Evolutionary conservation across 2,329 filamentous ascomycete genomes (phyloP).

Genomic region (Ophiostoma novo-ulmi): DNA sequence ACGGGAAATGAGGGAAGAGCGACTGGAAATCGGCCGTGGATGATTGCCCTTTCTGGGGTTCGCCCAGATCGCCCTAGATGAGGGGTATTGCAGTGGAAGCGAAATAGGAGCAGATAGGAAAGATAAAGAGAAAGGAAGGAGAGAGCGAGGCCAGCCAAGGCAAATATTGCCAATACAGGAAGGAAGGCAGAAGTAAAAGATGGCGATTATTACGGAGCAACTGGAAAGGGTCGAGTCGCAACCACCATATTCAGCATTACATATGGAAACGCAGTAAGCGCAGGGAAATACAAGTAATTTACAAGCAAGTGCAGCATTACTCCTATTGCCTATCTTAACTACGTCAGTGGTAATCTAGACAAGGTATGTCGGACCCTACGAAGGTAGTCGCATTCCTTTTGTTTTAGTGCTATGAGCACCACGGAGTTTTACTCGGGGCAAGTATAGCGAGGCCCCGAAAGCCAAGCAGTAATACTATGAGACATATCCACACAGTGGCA

Average conservation of each 20-base stretch:
- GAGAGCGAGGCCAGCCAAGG: background rate
- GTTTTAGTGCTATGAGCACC: background rate
- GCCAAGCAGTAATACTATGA: slow-evolving; percentile 13
- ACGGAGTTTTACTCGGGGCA: slow-evolving; percentile 26
- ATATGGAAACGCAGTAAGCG: background rate
- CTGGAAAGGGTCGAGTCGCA: background rate
- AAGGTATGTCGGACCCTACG: background rate
- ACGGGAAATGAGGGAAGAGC: background rate
- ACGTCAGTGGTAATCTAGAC: slow-evolving; percentile 1
- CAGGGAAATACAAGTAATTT: background rate
- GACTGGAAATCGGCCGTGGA: background rate
- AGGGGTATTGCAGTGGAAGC: background rate
- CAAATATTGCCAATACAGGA: slow-evolving; percentile 16
- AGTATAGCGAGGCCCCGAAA: slow-evolving; percentile 18
- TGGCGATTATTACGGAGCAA: background rate
- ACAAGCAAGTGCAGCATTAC: background rate
- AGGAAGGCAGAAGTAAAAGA: slow-evolving; percentile 4
- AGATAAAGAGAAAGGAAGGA: background rate
- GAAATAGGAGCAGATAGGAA: background rate
- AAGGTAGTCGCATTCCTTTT: background rate
- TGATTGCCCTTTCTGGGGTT: background rate
- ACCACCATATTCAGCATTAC: slow-evolving; percentile 1
- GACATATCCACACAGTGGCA: slow-evolving; percentile 1
- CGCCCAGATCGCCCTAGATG: background rate
- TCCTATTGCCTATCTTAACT: background rate